phyloP scores from a whole-genome alignment of 1,139 yeast species.

The Pichia sp. region DNA sequence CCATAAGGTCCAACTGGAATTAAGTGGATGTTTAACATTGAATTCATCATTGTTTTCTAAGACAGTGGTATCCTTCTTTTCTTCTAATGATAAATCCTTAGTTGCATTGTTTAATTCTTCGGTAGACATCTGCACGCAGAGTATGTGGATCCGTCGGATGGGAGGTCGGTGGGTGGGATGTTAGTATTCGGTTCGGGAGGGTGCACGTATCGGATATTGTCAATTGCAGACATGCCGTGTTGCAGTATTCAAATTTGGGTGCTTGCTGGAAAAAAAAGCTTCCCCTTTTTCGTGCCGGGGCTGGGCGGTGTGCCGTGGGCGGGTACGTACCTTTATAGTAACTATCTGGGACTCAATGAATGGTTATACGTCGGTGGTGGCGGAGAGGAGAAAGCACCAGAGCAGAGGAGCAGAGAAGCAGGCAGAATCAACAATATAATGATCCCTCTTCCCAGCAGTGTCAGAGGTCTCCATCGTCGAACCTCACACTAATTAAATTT shows the following conservation, averaged over 20 bases:
- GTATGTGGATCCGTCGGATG: too few relatives aligned
- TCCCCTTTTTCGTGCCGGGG: too few relatives aligned
- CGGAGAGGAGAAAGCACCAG: too few relatives aligned
- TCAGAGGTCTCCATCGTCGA: too few relatives aligned
- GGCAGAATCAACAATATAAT: not conserved
- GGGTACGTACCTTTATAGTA: too few relatives aligned
- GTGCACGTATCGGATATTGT: too few relatives aligned
- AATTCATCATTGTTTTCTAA: conserved; percentile 69
- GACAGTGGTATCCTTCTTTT: conserved; percentile 45
- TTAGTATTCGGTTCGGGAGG: not conserved
- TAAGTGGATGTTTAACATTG: conserved; percentile 85
- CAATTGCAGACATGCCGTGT: too few relatives aligned
- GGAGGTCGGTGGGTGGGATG: too few relatives aligned
- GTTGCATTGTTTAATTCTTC: conserved; percentile 57
- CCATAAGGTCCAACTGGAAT: conserved; percentile 96
- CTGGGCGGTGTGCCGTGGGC: too few relatives aligned
- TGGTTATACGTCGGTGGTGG: too few relatives aligned
- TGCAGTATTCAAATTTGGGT: too few relatives aligned
- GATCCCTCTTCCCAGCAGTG: not conserved
- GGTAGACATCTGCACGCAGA: conserved; percentile 34
- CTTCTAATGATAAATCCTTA: conserved; percentile 51
- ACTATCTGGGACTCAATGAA: not conserved
- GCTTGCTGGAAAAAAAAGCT: too few relatives aligned
- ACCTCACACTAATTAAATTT: not conserved
- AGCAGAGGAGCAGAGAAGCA: not conserved